These are phyloP conservation scores for Pseudomonodictys pantanalensis DNA, from an alignment of 495 filamentous ascomycete species.

Conservation along the genomic window DNA sequence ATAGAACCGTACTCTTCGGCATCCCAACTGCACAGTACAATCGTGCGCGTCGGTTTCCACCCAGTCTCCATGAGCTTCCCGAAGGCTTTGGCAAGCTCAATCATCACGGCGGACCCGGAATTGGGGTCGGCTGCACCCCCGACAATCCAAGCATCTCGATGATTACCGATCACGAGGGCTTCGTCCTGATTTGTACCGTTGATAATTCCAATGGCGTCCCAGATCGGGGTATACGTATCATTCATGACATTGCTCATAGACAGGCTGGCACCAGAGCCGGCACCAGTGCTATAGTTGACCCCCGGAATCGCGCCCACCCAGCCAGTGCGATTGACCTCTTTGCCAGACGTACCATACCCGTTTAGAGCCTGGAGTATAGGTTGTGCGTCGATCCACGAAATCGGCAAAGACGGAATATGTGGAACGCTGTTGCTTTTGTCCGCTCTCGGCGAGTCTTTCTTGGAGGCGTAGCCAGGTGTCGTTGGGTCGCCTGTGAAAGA, in stretches of 20 bases:
- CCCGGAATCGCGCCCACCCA: constrained; percentile 38
- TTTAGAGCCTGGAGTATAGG: constrained; percentile 38
- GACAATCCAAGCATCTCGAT: constrained; percentile 43
- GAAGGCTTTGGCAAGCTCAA: constrained; percentile 44
- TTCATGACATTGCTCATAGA: constrained; percentile 35
- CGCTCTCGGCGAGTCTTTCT: constrained; percentile 28
- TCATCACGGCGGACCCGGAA: constrained; percentile 45
- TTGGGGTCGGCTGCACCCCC: constrained; percentile 49
- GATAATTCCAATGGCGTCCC: constrained; percentile 40
- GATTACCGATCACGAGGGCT: constrained; percentile 37
- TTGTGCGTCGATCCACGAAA: constrained; percentile 38
- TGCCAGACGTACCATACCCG: constrained; percentile 31
- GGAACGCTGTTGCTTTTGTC: constrained; percentile 29
- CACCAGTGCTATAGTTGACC: constrained; percentile 36
- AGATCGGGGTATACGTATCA: constrained; percentile 32
- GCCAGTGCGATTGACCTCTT: constrained; percentile 33
- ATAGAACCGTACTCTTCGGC: constrained; percentile 56
- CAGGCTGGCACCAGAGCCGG: constrained; percentile 28
- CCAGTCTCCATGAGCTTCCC: constrained; percentile 44
- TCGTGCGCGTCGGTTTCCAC: constrained; percentile 46
- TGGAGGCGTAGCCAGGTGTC: constrained; percentile 40
- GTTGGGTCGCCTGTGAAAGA: constrained; percentile 40
- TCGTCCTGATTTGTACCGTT: constrained; percentile 41
- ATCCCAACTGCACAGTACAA: constrained; percentile 38
- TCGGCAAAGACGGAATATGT: constrained; percentile 39